Evolutionary conservation across 192 early-diverging fungal genomes (phyloP), one percentile per base, ranked within the genome.

Genomic region (Chytriomyces sp.): DNA sequence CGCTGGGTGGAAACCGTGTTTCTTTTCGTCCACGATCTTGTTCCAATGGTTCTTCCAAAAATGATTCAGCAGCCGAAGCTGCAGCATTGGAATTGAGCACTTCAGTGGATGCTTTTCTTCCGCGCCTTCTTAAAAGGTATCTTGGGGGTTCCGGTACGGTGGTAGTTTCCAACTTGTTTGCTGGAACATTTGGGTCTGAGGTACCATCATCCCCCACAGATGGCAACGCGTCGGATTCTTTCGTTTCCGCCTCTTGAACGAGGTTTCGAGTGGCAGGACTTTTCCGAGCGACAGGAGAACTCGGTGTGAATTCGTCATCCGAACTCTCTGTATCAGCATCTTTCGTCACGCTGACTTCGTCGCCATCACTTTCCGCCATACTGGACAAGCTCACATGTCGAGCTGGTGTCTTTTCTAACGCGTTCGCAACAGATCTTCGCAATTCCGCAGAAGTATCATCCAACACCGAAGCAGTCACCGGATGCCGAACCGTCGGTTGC

Each of bases 401-500:
- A 13, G 4, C 16, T 26, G 35, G 69, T 61, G n/a, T 78, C 68
- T 23, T 26, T 50, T 24, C 50, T 62, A 23, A 77, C 28, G 9
- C 57, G 20, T 44, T 77, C 63, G 45, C 48, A 35, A 4, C 50
- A 53, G 9, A 10, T 59, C 57, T 50, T 28, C 69, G 8, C 50
- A 53, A 53, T n/a, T n/a, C n/a, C n/a, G n/a, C n/a, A n/a, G n/a
- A n/a, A 8, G 18, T 18, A 53, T 53, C 50, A 10, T 8, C 18
- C n/a, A n/a, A n/a, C n/a, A n/a, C n/a, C 18, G 8, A 8, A 10
- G 9, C 50, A 53, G 9, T 53, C 50, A 18, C 50, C 8, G 18
- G 50, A 53, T 53, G 8, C 50, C 18, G 8, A 18, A 53, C 50
- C 8, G 9, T 50, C 60, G 77, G 77, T 69, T 65, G 28, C 20